Evolutionary conservation across 495 filamentous ascomycete genomes (phyloP).

Genomic region (Sporormia fimetaria): DNA sequence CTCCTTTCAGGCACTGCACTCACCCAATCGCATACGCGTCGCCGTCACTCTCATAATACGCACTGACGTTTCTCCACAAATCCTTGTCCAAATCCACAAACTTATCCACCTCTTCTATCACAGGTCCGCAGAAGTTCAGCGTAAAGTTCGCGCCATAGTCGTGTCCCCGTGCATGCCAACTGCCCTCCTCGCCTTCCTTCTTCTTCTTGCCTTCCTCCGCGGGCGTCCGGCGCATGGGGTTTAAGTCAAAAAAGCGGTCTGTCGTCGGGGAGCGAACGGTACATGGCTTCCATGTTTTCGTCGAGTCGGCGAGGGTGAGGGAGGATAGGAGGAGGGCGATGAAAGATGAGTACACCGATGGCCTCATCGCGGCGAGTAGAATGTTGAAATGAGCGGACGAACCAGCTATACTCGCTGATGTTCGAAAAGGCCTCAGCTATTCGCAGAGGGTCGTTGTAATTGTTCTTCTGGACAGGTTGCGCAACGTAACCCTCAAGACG

Average conservation of each 20-base stretch:
- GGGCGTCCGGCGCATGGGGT: conserved; percentile 52
- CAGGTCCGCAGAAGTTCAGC: conserved; percentile 82
- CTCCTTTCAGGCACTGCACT: conserved; percentile 23
- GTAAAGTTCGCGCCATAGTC: conserved; percentile 89
- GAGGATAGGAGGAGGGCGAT: conserved; percentile 29
- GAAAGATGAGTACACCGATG: conserved; percentile 10
- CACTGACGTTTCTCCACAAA: conserved; percentile 72
- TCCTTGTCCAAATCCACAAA: conserved; percentile 48
- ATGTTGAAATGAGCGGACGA: too few relatives aligned
- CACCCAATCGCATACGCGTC: conserved; percentile 80
- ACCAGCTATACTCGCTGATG: too few relatives aligned
- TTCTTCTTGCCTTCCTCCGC: conserved; percentile 47
- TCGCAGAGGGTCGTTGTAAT: too few relatives aligned
- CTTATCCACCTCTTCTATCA: conserved; percentile 63
- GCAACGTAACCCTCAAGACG: too few relatives aligned
- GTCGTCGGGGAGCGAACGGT: conserved; percentile 62
- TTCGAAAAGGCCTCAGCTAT: too few relatives aligned
- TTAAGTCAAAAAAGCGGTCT: conserved; percentile 84
- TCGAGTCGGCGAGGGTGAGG: conserved; percentile 27
- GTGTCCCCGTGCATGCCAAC: conserved; percentile 74
- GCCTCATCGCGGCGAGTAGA: too few relatives aligned
- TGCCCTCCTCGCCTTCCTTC: conserved; percentile 51
- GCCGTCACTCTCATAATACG: conserved; percentile 66
- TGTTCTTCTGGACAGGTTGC: too few relatives aligned
- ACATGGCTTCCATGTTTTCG: conserved; percentile 48